Percentiles rank a stretch among this genome's conserved stretches.
Conservation (phyloP, 2,329 filamentous ascomycete species). For the Aspergillus fumigatus region DNA sequence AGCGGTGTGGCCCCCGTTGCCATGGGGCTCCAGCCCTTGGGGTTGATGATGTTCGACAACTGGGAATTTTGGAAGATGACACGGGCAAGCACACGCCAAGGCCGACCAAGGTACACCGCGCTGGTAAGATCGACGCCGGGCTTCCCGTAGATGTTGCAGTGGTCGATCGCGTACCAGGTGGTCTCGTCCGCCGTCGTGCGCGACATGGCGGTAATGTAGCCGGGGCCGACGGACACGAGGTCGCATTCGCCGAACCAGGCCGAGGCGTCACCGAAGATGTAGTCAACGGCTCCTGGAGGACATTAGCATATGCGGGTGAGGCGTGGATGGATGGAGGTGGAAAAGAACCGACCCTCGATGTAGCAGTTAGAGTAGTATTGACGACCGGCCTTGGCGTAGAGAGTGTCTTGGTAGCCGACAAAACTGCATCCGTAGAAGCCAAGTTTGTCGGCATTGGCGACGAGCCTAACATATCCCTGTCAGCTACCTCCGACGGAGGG, state of each 20-base stretch:
- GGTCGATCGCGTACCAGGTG: conserved; percentile 30
- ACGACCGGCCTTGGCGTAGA: conserved; percentile 30
- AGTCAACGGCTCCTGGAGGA: conserved; percentile 28
- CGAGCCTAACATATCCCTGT: conserved; percentile 10
- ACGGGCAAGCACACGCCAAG: conserved; percentile 30
- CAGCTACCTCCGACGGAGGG: neutral
- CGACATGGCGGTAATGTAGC: conserved; percentile 30
- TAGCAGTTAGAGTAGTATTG: conserved; percentile 33
- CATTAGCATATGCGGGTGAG: neutral
- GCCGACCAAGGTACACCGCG: conserved; percentile 30
- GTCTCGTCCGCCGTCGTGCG: conserved; percentile 20
- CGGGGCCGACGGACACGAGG: conserved; percentile 28
- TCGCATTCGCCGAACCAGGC: conserved; percentile 29
- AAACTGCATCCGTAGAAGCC: conserved; percentile 35
- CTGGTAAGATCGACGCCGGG: conserved; percentile 16
- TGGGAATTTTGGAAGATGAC: conserved; percentile 32
- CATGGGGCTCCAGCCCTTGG: conserved; percentile 31
- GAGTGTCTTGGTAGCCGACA: conserved; percentile 33
- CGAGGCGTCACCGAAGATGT: conserved; percentile 32
- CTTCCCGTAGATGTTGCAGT: conserved; percentile 21
- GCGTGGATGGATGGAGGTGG: no score
- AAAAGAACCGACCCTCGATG: conserved; percentile 21
- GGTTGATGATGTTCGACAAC: conserved; percentile 25
- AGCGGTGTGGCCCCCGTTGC: conserved; percentile 26
- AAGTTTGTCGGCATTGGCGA: conserved; percentile 26